Evolutionary conservation across 176 grass and related monocot genomes (phyloP).

Genomic region (Aegilops tauschii): DNA sequence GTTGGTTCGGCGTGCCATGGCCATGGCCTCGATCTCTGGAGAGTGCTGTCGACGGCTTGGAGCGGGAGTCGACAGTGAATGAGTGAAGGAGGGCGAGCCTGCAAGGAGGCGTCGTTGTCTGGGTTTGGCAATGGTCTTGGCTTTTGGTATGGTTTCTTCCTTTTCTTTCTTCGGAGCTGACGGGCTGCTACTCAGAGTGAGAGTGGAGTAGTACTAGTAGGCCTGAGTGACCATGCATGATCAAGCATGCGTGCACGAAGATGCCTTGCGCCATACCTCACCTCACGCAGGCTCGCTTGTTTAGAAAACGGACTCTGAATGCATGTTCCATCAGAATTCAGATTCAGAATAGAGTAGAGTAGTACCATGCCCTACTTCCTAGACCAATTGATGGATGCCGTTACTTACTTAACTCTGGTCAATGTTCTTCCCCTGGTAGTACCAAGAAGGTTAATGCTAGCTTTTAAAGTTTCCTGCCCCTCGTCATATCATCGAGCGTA

Average conservation of each 20-base stretch:
- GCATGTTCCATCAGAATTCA: neutral
- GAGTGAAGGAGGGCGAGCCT: neutral
- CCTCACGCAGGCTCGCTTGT: neutral
- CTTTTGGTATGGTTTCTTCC: constrained; percentile 10
- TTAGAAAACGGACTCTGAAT: neutral
- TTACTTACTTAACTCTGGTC: constrained; percentile 20
- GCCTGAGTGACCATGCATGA: neutral
- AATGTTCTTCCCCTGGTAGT: constrained; percentile 23
- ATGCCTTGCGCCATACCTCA: neutral
- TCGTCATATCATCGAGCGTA: constrained; percentile 28
- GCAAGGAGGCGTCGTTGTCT: neutral
- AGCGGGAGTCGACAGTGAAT: neutral
- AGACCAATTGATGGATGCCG: neutral
- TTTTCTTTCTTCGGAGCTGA: neutral
- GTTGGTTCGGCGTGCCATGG: constrained; percentile 39
- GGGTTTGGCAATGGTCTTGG: constrained; percentile 3
- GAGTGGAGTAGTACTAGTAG: neutral
- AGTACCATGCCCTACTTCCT: neutral
- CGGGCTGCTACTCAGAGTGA: neutral
- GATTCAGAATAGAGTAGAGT: neutral
- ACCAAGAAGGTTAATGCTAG: constrained; percentile 18
- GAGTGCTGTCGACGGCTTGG: constrained; percentile 18
- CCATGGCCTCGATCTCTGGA: neutral
- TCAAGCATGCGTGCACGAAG: neutral
- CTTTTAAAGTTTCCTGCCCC: constrained; percentile 26